Percentiles rank a stretch among this genome's conserved stretches.
Conservation (phyloP, 495 filamentous ascomycete genomes). For the Amniculicola lignicola region DNA sequence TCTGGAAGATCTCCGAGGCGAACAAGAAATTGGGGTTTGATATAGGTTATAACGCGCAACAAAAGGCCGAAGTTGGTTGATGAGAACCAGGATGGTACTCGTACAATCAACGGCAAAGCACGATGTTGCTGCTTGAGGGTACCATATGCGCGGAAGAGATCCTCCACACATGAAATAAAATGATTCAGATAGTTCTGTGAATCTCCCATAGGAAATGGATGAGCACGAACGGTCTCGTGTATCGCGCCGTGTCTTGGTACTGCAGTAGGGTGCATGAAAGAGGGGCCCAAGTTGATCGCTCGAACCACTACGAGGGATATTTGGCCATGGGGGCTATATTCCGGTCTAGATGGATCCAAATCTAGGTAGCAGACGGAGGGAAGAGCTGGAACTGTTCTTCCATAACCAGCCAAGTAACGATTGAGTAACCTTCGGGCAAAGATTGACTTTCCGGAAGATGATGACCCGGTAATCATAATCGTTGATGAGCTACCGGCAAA, state of each 20-base stretch:
- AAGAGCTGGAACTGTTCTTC: background rate
- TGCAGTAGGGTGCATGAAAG: constrained; percentile 66
- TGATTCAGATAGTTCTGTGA: constrained; percentile 68
- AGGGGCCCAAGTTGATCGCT: constrained; percentile 65
- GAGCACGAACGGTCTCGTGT: constrained; percentile 55
- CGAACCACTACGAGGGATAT: constrained; percentile 66
- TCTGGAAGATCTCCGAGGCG: constrained; percentile 43
- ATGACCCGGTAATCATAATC: constrained; percentile 71
- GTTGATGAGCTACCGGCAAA: constrained; percentile 45
- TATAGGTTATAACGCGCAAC: constrained; percentile 57
- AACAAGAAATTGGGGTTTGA: constrained; percentile 64
- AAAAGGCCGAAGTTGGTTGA: constrained; percentile 68
- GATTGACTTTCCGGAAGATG: constrained; percentile 83
- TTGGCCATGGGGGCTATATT: constrained; percentile 73
- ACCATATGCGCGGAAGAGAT: constrained; percentile 64
- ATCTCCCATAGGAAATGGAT: constrained; percentile 68
- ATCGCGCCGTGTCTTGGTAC: constrained; percentile 28
- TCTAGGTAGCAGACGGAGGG: constrained; percentile 64
- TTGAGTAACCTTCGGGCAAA: constrained; percentile 76
- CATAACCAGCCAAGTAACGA: constrained; percentile 57
- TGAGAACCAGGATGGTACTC: constrained; percentile 81
- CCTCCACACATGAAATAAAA: constrained; percentile 63
- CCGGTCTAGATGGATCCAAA: constrained; percentile 79
- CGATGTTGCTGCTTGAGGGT: constrained; percentile 39
- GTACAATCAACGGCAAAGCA: constrained; percentile 65